phyloP scores from a whole-genome alignment of 495 filamentous ascomycete genomes.

The Clohesyomyces aquaticus region DNA sequence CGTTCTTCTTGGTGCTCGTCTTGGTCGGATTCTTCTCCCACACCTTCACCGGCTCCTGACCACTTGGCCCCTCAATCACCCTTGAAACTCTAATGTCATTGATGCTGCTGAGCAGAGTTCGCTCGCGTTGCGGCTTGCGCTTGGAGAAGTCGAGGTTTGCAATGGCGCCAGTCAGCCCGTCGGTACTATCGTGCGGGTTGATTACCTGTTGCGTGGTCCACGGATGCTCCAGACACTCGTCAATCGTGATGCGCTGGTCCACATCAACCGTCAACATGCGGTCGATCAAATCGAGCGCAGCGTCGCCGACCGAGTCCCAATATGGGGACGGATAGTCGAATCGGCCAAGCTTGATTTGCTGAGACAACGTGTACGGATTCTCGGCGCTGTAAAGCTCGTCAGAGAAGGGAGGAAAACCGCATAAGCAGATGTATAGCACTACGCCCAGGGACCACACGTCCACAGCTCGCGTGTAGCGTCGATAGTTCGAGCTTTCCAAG shows the following conservation, averaged over 20 bases:
- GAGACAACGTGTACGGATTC: slow-evolving; percentile 82
- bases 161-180: slow-evolving; percentile 82
- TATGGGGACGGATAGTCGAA: slow-evolving; percentile 98
- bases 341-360: slow-evolving; percentile 84
- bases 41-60: slow-evolving; percentile 69
- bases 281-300: slow-evolving; percentile 92
- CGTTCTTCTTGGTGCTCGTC: slow-evolving; percentile 29
- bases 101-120: slow-evolving; percentile 80
- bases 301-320: slow-evolving; percentile 91
- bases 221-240: slow-evolving; percentile 87
- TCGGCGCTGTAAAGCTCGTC: slow-evolving; percentile 81
- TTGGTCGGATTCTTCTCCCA: slow-evolving; percentile 68
- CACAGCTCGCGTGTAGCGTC: slow-evolving; percentile 92
- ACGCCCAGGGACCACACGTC: slow-evolving; percentile 98
- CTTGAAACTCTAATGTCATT: slow-evolving; percentile 75
- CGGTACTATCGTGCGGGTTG: slow-evolving; percentile 80
- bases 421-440: slow-evolving; percentile 98
- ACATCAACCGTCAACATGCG: slow-evolving; percentile 89
- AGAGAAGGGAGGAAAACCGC: slow-evolving; percentile 95
- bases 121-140: slow-evolving; percentile 76
- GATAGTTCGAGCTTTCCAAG: slow-evolving; percentile 71
- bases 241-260: slow-evolving; percentile 80
- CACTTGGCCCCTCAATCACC: slow-evolving; percentile 58
- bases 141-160: slow-evolving; percentile 80
- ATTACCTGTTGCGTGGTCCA: slow-evolving; percentile 67